Evolutionary conservation across 139 green algal genomes (phyloP), one percentile per base, ranked within the genome.

Genomic region (Chlamydomonas incerta): DNA sequence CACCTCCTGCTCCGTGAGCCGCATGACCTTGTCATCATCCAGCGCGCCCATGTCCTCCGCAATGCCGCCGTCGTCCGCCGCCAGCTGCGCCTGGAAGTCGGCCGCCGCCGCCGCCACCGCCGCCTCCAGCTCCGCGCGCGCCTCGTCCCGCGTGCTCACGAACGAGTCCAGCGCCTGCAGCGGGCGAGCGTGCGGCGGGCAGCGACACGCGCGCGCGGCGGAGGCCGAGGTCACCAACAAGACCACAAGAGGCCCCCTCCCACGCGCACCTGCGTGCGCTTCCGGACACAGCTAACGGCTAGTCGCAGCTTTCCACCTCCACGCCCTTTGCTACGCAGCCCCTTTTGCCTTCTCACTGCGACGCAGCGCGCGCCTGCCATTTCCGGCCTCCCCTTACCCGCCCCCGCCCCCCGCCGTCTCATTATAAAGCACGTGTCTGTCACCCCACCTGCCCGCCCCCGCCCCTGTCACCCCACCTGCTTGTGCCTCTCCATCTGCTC

Each of bases 21-120:
- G 62, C 87, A 91, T 92, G 29, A 93, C 85, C 47, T 68, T 65
- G 71, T 95, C 92, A 28, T 94, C 88, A 14, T 70, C 81, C 52
- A 95, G 77, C 29, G 86, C 74, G 5, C 79, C 63, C 84, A 95
- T 88, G 46, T 89, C 57, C 58, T 77, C 71, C 17, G 90, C 83
- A 17, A 92, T 28, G 5, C 81, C 67, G 17, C 50, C 74, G n/a
- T 88, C 74, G 31, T 85, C 79, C 5, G 14, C 70, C 62, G 80
- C 81, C 41, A 92, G 80, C 2, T 60, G n/a, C 55, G 77, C 52
- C 75, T 87, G 82, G 52, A 86, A 68, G 3, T 67, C 34, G 9
- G 50, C 46, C 23, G 70, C 75, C 24, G 87, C 85, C 31, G 75
- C 33, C 13, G 28, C 80, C 52, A 85, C 80, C 0, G 80, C 65